These are phyloP conservation scores for Dipteronia sinensis DNA, from an alignment of 345 rosid genomes.

Conservation along the genomic window DNA sequence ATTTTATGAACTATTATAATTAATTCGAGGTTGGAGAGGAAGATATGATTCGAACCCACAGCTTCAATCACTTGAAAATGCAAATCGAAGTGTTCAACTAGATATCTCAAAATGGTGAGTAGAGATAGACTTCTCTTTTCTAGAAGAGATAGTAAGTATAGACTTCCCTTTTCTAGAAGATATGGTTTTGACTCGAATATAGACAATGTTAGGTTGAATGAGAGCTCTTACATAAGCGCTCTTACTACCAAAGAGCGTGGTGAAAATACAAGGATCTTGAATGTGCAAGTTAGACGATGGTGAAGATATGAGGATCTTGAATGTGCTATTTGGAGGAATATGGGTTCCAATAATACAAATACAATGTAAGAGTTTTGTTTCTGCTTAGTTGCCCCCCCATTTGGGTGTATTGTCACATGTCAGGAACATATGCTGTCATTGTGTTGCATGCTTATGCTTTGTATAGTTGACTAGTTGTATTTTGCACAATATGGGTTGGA, in stretches of 20 bases:
- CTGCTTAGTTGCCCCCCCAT: neutral
- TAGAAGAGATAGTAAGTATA: too few species aligned
- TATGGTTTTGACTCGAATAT: neutral
- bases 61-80: neutral
- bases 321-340: neutral
- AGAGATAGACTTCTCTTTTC: neutral
- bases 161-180: neutral
- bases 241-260: too few species aligned
- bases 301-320: neutral
- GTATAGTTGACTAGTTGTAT: too few species aligned
- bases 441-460: neutral
- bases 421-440: neutral
- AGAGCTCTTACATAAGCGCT: too few species aligned
- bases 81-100: conserved; percentile 1
- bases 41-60: too few species aligned
- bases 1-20: too few species aligned
- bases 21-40: too few species aligned
- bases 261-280: neutral
- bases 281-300: neutral
- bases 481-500: neutral
- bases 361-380: too few species aligned
- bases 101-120: neutral
- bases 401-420: neutral
- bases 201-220: too few species aligned
- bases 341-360: neutral